Evolutionary conservation across 108 stramenopile species (phyloP), one percentile per base, ranked within the genome.

Genomic region (Nitzschia sp.): DNA sequence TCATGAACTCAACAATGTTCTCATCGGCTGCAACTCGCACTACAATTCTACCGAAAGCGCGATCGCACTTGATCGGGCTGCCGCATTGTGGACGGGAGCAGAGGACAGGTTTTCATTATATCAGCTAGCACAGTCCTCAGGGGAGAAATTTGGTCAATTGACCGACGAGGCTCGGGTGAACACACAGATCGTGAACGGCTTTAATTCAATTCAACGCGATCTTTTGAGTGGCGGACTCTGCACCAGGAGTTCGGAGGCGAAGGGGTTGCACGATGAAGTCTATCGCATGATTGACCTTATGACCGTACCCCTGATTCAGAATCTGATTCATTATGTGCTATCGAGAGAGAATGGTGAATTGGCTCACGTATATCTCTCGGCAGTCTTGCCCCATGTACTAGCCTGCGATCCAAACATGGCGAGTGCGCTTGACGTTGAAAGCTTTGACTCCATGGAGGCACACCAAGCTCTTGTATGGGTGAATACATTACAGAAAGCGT

Each of bases 291-390:
- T 76, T 1, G 47, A 60, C 11, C 64, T 60, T 47, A 84, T 84
- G 79, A 86, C 83, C 26, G 69, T 89, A 27, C 85, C 88, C 0
- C 71, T 94, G 57, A 78, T 90, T 9, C 93, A 94, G 68, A 86
- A 75, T 48, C 48, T 94, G 64, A 74, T 89, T 46, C 86, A 89
- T 62, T 75, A 83, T 58, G 73, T 85, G n/a, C 2, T 61, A 34
- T 41, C 21, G 41, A 41, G 41, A 11, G 23, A 38, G 9, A 22
- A 19, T 19, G 1, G 8, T 25, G 3, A 44, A 11, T 0, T 61
- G 19, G 19, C 38, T 4, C 1, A 76, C 26, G 29, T 79, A 21
- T 82, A 78, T 68, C 53, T 58, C 26, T 19, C 75, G 53, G 32
- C 81, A 11, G 45, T 77, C 34, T 21, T 75, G n/a, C 81, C 81